Evolutionary conservation across 1,284 basidiomycete species (phyloP).

Genomic region (Rhodotorula glutinis): DNA sequence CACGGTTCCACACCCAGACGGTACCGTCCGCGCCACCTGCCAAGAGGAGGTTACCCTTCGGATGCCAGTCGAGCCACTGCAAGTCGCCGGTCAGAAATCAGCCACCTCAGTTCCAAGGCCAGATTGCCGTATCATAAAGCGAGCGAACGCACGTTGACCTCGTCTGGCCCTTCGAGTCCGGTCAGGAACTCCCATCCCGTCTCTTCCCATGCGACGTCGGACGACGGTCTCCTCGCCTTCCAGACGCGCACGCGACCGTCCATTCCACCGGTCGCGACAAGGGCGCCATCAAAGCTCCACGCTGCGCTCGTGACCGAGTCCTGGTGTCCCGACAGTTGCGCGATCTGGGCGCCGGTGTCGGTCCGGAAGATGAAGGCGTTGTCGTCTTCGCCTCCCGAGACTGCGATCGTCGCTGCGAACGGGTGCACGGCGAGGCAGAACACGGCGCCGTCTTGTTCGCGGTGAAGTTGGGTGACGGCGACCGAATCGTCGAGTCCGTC

Average conservation of each 20-base stretch:
- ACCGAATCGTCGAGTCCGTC: conserved; percentile 46
- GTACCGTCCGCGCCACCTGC: conserved; percentile 91
- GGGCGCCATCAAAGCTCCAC: conserved; percentile 83
- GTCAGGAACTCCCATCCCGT: conserved; percentile 81
- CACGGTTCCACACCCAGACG: conserved; percentile 97
- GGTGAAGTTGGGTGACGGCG: conserved; percentile 49
- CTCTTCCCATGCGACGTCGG: conserved; percentile 19
- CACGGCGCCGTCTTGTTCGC: conserved; percentile 55
- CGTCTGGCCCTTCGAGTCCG: conserved; percentile 85
- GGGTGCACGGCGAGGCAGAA: conserved; percentile 80
- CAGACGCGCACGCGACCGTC: conserved; percentile 91
- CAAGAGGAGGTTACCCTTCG: conserved; percentile 80
- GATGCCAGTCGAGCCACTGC: conserved; percentile 95
- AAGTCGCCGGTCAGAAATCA: neutral
- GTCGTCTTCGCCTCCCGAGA: conserved; percentile 94
- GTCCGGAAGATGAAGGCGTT: conserved; percentile 90
- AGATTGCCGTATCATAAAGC: too few species aligned
- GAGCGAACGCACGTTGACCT: conserved; percentile 71
- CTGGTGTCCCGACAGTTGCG: conserved; percentile 81
- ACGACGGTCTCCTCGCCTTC: conserved; percentile 64
- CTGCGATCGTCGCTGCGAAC: conserved; percentile 69
- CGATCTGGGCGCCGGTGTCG: conserved; percentile 73
- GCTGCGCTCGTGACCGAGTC: conserved; percentile 81
- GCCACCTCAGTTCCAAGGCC: neutral
- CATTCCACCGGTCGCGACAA: conserved; percentile 95